Conservation (phyloP, 495 filamentous ascomycete genomes). For the Xylaria venustula region DNA sequence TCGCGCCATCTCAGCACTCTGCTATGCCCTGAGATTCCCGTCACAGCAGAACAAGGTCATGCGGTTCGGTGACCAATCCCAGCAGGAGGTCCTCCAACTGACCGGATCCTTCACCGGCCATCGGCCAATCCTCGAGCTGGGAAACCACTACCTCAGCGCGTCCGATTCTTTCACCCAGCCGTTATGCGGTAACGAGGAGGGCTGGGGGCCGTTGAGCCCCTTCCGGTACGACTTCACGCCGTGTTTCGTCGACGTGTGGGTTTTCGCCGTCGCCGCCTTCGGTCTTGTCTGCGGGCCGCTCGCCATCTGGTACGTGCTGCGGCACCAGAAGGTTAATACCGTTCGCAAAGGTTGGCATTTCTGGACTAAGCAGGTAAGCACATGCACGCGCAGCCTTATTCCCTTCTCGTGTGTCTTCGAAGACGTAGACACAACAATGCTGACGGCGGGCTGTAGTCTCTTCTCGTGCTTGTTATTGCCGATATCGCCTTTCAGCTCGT, state of each 20-base stretch:
- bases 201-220: constrained; percentile 90
- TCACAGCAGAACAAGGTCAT: constrained; percentile 24
- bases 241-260: constrained; percentile 88
- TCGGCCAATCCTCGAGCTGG: constrained; percentile 38
- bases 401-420: neutral
- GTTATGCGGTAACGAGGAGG: constrained; percentile 82
- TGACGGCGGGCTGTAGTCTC: constrained; percentile 45
- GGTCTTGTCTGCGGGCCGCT: constrained; percentile 73
- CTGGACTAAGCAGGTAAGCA: constrained; percentile 80
- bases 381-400: neutral
- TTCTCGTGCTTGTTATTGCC: constrained; percentile 67
- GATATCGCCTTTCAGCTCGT: constrained; percentile 69
- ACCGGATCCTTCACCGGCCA: constrained; percentile 56
- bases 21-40: constrained; percentile 29
- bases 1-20: constrained; percentile 27
- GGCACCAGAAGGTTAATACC: constrained; percentile 59
- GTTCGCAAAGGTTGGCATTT: constrained; percentile 92
- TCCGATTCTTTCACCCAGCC: constrained; percentile 52
- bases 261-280: constrained; percentile 71
- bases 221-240: constrained; percentile 89
- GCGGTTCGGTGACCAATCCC: constrained; percentile 34
- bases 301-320: constrained; percentile 67
- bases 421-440: constrained; percentile 22
- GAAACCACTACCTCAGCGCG: constrained; percentile 47
- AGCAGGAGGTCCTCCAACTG: constrained; percentile 48